These are phyloP conservation scores for Fraxinus baroniana DNA, from an alignment of 305 asterid genomes.

Conservation along the genomic window DNA sequence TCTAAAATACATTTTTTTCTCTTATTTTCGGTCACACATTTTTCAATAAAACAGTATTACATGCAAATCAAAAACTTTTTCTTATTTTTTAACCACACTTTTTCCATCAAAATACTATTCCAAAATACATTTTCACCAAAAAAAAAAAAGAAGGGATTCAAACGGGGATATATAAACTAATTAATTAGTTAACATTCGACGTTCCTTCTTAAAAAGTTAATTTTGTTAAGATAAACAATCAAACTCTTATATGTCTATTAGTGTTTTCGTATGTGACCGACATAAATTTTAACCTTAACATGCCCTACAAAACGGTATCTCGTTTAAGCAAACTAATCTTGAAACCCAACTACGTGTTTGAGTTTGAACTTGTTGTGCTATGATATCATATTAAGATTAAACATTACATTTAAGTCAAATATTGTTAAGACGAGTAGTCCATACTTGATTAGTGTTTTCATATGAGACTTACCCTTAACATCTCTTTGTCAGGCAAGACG, in stretches of 20 bases:
- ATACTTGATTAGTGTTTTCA: background rate
- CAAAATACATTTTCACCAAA: no score
- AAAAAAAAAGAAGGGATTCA: no score
- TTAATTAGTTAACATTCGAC: background rate
- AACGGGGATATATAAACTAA: background rate
- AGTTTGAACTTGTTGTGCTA: background rate
- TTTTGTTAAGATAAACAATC: background rate
- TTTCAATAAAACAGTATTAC: no score
- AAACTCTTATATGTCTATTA: background rate
- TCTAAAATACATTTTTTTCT: no score
- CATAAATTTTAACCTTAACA: background rate
- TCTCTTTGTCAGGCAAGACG: conserved; percentile 37
- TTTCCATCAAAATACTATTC: no score
- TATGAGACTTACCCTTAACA: background rate
- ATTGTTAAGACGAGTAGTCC: background rate
- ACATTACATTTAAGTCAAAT: background rate
- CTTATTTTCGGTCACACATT: no score
- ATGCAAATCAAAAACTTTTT: no score
- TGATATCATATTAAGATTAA: background rate
- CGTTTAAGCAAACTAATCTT: background rate
- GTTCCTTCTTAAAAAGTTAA: no score
- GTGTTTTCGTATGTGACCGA: background rate
- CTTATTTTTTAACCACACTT: no score
- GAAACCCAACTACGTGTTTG: background rate
- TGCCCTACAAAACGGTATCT: background rate